Percentiles rank a stretch among this genome's conserved stretches.
Conservation (phyloP, 257 asterid genomes). For the Ligustrum vulgare region DNA sequence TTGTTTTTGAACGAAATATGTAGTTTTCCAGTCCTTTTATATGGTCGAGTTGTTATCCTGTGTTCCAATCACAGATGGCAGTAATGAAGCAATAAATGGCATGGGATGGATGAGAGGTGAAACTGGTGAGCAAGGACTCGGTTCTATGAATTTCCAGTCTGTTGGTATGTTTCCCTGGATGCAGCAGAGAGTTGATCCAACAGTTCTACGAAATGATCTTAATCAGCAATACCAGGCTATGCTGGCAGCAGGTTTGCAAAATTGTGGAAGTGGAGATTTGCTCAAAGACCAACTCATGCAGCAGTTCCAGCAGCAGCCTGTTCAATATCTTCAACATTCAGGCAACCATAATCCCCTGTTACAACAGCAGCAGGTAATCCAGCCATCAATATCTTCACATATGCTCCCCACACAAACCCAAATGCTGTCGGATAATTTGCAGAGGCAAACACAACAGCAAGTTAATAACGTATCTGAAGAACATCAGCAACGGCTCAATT, state of each 20-base stretch:
- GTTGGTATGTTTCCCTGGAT: constrained; percentile 77
- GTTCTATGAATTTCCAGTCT: constrained; percentile 64
- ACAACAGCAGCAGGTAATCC: constrained; percentile 59
- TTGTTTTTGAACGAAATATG: not conserved
- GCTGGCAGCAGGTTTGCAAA: constrained; percentile 66
- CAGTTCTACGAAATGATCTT: constrained; percentile 60
- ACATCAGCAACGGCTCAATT: constrained; percentile 48
- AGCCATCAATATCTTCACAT: constrained; percentile 49
- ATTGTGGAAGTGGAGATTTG: constrained; percentile 61
- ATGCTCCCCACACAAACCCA: constrained; percentile 67
- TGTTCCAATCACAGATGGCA: constrained; percentile 50
- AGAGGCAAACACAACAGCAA: constrained; percentile 54
- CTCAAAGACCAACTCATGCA: constrained; percentile 66
- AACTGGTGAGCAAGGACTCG: constrained; percentile 70
- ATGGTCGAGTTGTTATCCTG: not conserved
- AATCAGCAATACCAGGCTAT: constrained; percentile 85
- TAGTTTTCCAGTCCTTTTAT: not conserved
- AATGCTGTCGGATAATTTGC: constrained; percentile 60
- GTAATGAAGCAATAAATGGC: constrained; percentile 67
- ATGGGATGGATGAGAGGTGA: constrained; percentile 88
- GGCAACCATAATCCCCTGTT: constrained; percentile 46
- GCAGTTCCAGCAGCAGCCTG: constrained; percentile 76
- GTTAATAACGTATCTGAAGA: constrained; percentile 47
- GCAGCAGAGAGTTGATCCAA: constrained; percentile 83
- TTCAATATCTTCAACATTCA: constrained; percentile 63